Evolutionary conservation across 2,329 filamentous ascomycete genomes (phyloP), one percentile per base, ranked within the genome.

Genomic region (Zasmidium citrigriseum): DNA sequence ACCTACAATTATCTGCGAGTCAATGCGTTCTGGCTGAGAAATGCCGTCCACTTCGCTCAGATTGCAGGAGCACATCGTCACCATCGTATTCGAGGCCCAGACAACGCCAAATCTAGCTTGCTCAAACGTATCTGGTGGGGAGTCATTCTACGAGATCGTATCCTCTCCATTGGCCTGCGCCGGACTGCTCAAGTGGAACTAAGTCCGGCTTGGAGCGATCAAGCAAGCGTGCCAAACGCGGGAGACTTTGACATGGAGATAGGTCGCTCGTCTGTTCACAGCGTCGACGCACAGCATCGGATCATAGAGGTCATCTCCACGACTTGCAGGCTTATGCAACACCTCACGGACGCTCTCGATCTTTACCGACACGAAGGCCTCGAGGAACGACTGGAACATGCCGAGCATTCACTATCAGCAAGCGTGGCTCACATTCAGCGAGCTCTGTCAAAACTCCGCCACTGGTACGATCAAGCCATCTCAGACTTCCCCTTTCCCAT

Each of bases 91-190:
- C 29, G 46, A 12, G 53, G 56, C 14, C 12, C 11, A n/a, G 45
- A 58, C 27, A 48, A 21, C 2, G 29, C 20, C 2, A 46, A 23
- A 18, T 34, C 48, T 10, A 46, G 10, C 10, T 14, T 60, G 9
- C 29, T 60, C 38, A 56, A 60, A 27, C 57, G 57, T 3, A 20
- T 60, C 7, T 60, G 57, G 57, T 60, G 53, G 57, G 25, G 47
- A 9, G 54, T 60, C 10, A 23, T 60, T 11, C 53, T 60, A 12
- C 57, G 57, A 20, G 57, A 60, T 46, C 54, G 44, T 21, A 56
- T 55, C 11, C 48, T 56, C 22, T 55, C 53, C 1, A 44, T 60
- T n/a, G 34, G 34, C 18, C 34, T 41, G 34, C 34, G 34, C 16
- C 14, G 34, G 34, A 41, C 34, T n/a, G 4, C 34, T 16, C 34